phyloP scores from a whole-genome alignment of 805 yeast species.

The Ogataea naganishii region DNA sequence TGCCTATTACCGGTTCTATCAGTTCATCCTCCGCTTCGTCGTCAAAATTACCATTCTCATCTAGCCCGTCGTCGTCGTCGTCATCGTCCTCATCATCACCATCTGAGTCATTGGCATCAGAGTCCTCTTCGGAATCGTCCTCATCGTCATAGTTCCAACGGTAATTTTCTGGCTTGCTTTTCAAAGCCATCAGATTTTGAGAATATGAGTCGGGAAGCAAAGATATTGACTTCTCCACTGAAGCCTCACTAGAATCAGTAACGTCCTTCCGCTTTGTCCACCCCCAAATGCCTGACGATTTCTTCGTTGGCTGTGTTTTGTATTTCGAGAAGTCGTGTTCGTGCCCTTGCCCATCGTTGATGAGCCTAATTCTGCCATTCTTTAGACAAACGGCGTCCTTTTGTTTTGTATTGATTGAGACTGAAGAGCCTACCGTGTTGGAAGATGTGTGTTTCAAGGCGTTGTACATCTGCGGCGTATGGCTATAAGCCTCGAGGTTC shows the following conservation, averaged over 20 bases:
- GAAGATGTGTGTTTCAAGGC: conserved; percentile 19
- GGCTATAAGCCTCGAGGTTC: conserved; percentile 9
- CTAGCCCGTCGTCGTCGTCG: conserved; percentile 19
- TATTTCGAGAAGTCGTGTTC: conserved; percentile 26
- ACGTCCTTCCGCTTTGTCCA: conserved; percentile 25
- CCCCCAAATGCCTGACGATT: conserved; percentile 18
- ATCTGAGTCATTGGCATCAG: conserved; percentile 4
- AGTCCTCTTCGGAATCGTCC: conserved; percentile 16
- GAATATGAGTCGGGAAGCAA: conserved; percentile 28
- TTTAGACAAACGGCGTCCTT: conserved; percentile 18
- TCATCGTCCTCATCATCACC: conserved; percentile 8
- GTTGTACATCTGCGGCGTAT: conserved; percentile 5
- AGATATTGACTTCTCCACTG: conserved; percentile 24
- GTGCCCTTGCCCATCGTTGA: conserved; percentile 22
- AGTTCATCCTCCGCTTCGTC: conserved; percentile 29
- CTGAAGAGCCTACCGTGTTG: conserved; percentile 8
- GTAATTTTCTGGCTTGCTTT: conserved; percentile 27
- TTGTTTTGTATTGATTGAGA: conserved; percentile 11
- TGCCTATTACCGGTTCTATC: conserved; percentile 41
- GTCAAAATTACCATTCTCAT: conserved; percentile 24
- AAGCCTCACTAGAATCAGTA: conserved; percentile 15
- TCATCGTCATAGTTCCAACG: conserved; percentile 30
- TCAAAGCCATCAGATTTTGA: conserved; percentile 23
- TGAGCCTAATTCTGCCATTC: conserved; percentile 20
- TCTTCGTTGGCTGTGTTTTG: conserved; percentile 23